These are phyloP conservation scores for Fusarium coicis DNA, from an alignment of 2,329 filamentous ascomycete species.

Conservation along the genomic window DNA sequence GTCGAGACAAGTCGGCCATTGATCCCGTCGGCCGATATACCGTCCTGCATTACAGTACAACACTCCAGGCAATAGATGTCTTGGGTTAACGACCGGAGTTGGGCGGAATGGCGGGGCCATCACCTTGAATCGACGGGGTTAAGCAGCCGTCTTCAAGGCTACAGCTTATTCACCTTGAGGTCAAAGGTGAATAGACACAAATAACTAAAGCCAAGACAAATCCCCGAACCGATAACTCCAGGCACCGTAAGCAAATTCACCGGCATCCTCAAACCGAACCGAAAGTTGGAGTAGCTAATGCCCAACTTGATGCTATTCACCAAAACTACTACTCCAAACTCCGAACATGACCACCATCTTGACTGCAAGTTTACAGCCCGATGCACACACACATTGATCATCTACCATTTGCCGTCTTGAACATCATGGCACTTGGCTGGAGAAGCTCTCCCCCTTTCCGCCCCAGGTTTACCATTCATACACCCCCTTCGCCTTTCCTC, in stretches of 20 bases:
- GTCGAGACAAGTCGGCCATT: conserved; percentile 14
- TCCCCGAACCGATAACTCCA: conserved; percentile 8
- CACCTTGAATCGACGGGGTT: conserved; percentile 6
- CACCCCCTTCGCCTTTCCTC: conserved; percentile 34
- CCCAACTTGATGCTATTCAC: conserved; percentile 17
- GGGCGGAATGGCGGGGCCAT: conserved; percentile 27
- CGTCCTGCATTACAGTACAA: conserved; percentile 1
- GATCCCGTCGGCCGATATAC: conserved; percentile 21
- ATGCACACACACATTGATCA: conserved; percentile 15
- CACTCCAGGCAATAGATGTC: neutral
- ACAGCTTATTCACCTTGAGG: neutral
- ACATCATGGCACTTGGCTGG: conserved; percentile 10
- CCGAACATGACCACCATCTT: conserved; percentile 2
- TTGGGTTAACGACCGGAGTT: conserved; percentile 25
- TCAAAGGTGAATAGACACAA: neutral
- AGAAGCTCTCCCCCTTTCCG: neutral
- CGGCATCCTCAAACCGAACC: conserved; percentile 20
- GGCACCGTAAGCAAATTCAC: neutral
- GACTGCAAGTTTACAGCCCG: neutral
- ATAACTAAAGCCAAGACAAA: neutral
- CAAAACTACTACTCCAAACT: conserved; percentile 9
- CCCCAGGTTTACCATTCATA: neutral
- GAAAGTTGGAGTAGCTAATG: conserved; percentile 20
- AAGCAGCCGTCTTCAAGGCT: conserved; percentile 3
- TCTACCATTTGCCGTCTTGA: conserved; percentile 8